Conservation (phyloP, 2,329 filamentous ascomycete species). For the Fusarium sp. region DNA sequence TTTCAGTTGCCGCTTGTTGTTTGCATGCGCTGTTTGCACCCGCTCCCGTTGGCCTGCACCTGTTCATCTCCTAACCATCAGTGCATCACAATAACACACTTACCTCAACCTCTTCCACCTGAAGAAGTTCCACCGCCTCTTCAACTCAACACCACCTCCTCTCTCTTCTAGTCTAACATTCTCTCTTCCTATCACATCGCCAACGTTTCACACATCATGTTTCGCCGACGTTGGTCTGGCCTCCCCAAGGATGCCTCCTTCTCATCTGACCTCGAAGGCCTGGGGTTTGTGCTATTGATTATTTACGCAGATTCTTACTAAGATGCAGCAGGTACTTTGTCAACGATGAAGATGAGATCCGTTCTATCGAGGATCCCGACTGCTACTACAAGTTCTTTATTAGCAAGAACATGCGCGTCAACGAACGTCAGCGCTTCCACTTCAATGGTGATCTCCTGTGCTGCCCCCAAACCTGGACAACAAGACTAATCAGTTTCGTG, state of each 20-base stretch:
- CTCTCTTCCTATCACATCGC: not conserved
- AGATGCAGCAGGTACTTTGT: constrained; percentile 74
- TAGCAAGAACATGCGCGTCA: constrained; percentile 79
- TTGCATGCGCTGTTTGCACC: constrained; percentile 24
- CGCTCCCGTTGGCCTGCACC: not conserved
- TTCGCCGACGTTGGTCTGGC: constrained; percentile 73
- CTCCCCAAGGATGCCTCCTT: constrained; percentile 79
- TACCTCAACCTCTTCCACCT: not conserved
- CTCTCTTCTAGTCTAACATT: not conserved
- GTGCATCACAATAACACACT: not conserved
- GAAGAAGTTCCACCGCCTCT: not conserved
- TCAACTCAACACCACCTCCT: not conserved
- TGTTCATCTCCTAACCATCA: not conserved
- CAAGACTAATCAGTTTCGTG: not conserved
- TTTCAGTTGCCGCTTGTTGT: not conserved
- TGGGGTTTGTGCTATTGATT: constrained; percentile 67
- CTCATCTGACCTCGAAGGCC: constrained; percentile 70
- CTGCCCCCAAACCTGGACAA: accelerated
- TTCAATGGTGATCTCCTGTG: constrained; percentile 71
- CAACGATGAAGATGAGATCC: constrained; percentile 79
- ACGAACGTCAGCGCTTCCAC: constrained; percentile 77
- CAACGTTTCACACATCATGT: constrained; percentile 63
- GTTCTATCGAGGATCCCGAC: constrained; percentile 73
- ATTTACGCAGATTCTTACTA: not conserved
- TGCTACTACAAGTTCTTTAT: constrained; percentile 80